Base-by-base conservation (phyloP, 1,284 basidiomycete species). In the Moniliella sp. region DNA sequence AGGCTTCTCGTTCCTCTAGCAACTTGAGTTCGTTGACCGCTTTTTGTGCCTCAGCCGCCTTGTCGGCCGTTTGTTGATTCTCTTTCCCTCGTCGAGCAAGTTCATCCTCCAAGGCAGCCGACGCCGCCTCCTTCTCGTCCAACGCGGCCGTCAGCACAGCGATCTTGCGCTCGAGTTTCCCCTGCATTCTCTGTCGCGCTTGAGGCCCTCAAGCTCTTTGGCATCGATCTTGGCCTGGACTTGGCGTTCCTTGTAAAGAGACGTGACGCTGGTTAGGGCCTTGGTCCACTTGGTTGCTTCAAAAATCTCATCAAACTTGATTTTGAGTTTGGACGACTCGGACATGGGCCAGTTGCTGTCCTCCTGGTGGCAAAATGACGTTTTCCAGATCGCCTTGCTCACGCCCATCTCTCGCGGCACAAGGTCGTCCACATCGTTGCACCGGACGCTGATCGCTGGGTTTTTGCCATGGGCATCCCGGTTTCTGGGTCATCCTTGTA, bases 291-390 rank as follows among this genome's bases (percentile, higher is more conserved):
- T 45, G 1, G 88, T 97, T 1, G 91, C 91, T 61, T 99, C 91
- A 48, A 99, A 97, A 43, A 99, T 97, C 53, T 97, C 91, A 51
- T 97, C 91, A 44, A 91, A 94, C 61, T 91, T 91, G 69, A 93
- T 94, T 68, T 99, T 97, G 25, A 99, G 64, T 1, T 74, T 71
- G 0, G 80, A 67, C 0, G 88, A 79, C 51, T 97, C 91, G 0
- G 84, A 71, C 9, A 99, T 68, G 0, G 91, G 91, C 91, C 91
- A 99, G 52, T 84, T 93, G 0, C 82, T 86, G 37, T 99, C 91
- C 55, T 99, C 91, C 64, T 99, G 91, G 62, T 99, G 91, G 62
- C 91, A 99, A 56, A 99, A 97, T 51, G 97, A 88, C 56, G 93
- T 94, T 54, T 97, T 88, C 13, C 97, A 72, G 30, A 99, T 88